A percentile compares a stretch with the other conserved stretches of the same genome.
Conservation (phyloP, 768 basidiomycete species). For the Phlebiopsis gigantea region DNA sequence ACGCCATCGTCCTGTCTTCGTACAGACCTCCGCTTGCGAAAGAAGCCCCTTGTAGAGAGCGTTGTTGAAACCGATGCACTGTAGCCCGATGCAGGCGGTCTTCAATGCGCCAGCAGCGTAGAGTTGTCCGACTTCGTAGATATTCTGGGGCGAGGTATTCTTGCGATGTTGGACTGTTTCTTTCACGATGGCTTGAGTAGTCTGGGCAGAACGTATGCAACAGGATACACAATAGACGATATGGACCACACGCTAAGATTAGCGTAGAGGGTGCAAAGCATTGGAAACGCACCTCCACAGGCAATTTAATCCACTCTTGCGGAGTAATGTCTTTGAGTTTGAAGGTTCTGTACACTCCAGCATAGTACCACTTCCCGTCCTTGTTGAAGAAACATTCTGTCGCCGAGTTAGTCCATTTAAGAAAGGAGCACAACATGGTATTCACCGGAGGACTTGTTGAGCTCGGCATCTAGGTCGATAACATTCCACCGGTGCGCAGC, state of each 20-base stretch:
- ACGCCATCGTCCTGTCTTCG: slow-evolving; percentile 27
- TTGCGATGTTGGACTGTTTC: slow-evolving; percentile 69
- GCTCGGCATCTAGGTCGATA: slow-evolving; percentile 55
- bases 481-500: slow-evolving; percentile 72
- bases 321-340: slow-evolving; percentile 57
- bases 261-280: background rate
- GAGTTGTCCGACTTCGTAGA: slow-evolving; percentile 69
- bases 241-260: background rate
- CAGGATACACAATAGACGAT: too few species aligned
- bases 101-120: slow-evolving; percentile 69
- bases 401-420: background rate
- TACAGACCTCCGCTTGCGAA: slow-evolving; percentile 52
- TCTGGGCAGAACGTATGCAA: slow-evolving; percentile 32
- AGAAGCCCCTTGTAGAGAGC: slow-evolving; percentile 58
- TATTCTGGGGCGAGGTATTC: slow-evolving; percentile 72
- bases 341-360: slow-evolving; percentile 70
- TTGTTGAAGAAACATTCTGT: slow-evolving; percentile 82
- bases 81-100: slow-evolving; percentile 67
- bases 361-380: slow-evolving; percentile 80
- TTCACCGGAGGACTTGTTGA: slow-evolving; percentile 61
- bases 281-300: slow-evolving; percentile 54
- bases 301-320: slow-evolving; percentile 66
- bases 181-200: slow-evolving; percentile 59
- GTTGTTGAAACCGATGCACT: slow-evolving; percentile 74
- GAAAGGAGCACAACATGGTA: background rate